Conservation (phyloP, 2,329 filamentous ascomycete species). For the Pestalotiopsis sp. region DNA sequence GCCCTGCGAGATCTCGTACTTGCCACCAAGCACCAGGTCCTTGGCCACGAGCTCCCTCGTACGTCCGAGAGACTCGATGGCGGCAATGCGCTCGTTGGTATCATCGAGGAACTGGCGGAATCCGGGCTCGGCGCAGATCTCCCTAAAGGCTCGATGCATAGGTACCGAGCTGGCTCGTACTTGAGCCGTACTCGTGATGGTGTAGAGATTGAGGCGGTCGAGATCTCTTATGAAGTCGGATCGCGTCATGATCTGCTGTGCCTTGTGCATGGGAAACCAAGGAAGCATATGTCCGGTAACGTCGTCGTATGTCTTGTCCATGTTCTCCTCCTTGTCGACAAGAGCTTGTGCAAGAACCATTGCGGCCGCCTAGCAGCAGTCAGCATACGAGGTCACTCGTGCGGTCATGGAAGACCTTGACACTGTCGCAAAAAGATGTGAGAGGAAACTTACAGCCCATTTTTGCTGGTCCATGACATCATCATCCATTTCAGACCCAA, state of each 20-base stretch:
- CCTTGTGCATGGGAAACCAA: conserved; percentile 77
- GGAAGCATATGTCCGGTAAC: conserved; percentile 76
- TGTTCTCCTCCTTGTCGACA: conserved; percentile 76
- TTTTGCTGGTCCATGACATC: conserved; percentile 99
- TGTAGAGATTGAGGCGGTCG: conserved; percentile 93
- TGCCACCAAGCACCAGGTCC: conserved; percentile 83
- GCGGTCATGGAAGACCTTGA: neutral
- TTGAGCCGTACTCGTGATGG: conserved; percentile 83
- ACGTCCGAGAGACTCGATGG: conserved; percentile 89
- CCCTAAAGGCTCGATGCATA: conserved; percentile 90
- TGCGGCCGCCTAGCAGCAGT: conserved; percentile 68
- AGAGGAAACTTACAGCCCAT: conserved; percentile 69
- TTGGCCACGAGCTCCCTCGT: conserved; percentile 97
- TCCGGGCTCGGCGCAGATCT: conserved; percentile 75
- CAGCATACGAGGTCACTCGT: neutral
- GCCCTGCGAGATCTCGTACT: conserved; percentile 64
- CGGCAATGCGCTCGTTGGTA: conserved; percentile 83
- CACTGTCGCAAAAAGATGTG: neutral
- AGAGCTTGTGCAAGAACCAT: conserved; percentile 92
- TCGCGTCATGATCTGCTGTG: conserved; percentile 91
- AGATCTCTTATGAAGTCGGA: conserved; percentile 92
- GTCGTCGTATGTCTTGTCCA: conserved; percentile 67
- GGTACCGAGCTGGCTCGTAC: conserved; percentile 93
- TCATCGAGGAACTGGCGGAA: conserved; percentile 83
- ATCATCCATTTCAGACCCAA: conserved; percentile 82